These are phyloP conservation scores for Chrysoporthe puriensis DNA, from an alignment of 2,329 filamentous ascomycete species.

Conservation along the genomic window DNA sequence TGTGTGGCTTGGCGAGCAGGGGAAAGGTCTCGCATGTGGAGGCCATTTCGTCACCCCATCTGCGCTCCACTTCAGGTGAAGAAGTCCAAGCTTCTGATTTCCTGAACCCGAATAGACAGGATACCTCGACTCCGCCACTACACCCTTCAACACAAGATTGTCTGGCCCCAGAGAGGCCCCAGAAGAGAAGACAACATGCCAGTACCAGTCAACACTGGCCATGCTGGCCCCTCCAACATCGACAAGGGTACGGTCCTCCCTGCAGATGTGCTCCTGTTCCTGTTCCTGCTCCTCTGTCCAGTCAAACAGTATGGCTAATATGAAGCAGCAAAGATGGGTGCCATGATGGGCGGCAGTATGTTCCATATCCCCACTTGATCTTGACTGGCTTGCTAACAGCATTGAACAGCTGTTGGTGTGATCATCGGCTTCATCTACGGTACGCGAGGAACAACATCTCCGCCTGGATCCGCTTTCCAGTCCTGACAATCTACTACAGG, in stretches of 20 bases:
- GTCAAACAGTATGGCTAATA: conserved; percentile 35
- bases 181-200: conserved; percentile 36
- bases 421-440: conserved; percentile 99
- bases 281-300: conserved; percentile 10
- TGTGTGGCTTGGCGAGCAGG: conserved; percentile 10
- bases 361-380: conserved; percentile 32
- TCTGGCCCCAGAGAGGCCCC: background rate
- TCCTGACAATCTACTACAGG: conserved; percentile 53
- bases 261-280: background rate
- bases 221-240: conserved; percentile 52
- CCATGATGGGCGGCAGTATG: conserved; percentile 98
- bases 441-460: conserved; percentile 44
- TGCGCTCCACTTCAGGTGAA: background rate
- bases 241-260: conserved; percentile 55
- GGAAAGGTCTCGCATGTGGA: background rate
- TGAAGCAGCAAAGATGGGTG: conserved; percentile 88
- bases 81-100: conserved; percentile 14
- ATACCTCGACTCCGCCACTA: background rate
- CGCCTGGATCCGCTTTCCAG: conserved; percentile 20
- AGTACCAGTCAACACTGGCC: conserved; percentile 36
- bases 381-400: conserved; percentile 5
- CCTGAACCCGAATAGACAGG: background rate
- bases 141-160: background rate
- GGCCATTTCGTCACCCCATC: conserved; percentile 17
- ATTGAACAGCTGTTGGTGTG: conserved; percentile 76